Base-by-base conservation (phyloP, 306 rosid species). In the Cicer bijugum region DNA sequence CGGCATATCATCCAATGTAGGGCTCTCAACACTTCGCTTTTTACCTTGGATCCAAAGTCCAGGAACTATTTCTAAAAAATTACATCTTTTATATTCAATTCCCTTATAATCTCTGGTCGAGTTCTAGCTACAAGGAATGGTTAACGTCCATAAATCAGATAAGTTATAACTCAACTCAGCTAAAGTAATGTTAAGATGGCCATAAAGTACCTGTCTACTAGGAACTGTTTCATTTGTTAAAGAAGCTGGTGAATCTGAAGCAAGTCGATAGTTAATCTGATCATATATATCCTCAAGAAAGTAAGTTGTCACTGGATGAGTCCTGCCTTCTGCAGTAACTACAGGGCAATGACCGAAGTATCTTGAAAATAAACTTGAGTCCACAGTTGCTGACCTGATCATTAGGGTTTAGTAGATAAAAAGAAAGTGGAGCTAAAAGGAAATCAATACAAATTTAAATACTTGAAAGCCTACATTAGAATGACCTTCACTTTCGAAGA, bases 301-400 rank as follows among this genome's bases (percentile, higher is more conserved):
- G 83, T 78, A 77, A 62, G 87, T 77, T 69, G 96, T 88, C 84
- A 93, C 98, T 4, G 96, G 91, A 85, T 93, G 97, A 81, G 88
- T 88, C 83, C 98, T 86, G 67, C 98, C 98, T 75, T 93, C 81
- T 23, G 98, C 98, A 39, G 91, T 88, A 69, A 93, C 88, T 67
- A 93, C 97, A 66, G 97, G 98, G 78, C 98, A 93, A 80, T 84
- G 76, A 63, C 88, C 87, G 39, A 93, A 93, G 86, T 93, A 93
- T 68, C 82, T 87, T 48, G 98, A 93, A 86, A 93, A 93, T 73
- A 88, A 88, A 84, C 84, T 79, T 81, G 98, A 89, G 86, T 93
- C 98, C 83, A 93, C 96, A 44, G 98, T 93, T 46, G 98, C 98
- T 47, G 98, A 93, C 97, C 97, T 91, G 87, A 60, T 52, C 74